Base-by-base conservation (phyloP, 2,329 filamentous ascomycete genomes). In the Neocatenulostroma microsporum region DNA sequence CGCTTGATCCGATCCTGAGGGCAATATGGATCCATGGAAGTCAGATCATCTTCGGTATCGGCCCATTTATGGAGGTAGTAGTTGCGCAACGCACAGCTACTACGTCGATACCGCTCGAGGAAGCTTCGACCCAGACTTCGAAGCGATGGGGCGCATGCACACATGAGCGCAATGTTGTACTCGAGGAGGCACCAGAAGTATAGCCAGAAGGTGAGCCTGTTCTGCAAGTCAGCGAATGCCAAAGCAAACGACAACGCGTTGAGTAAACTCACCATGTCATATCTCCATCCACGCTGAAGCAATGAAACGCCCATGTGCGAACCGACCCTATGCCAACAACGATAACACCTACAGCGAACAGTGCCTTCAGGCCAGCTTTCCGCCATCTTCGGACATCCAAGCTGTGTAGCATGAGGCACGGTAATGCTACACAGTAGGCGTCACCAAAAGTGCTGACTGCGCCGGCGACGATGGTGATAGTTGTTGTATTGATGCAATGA, bases 331-430 rank as follows among this genome's bases (percentile, higher is more conserved):
- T 50, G 12, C 41, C 55, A 2, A 57, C 44, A 3, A 57, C 57
- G 5, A 53, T 25, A 3, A 52, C 28, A 2, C 47, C 48, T 6
- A 54, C 32, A 8, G 30, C 48, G 33, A 53, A 54, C 25, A 43
- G 33, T 33, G 30, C 19, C 25, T 43, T 43, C 34, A 36, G 20
- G 5, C 5, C 14, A 5, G 18, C 17, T 17, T 29, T 36, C 26
- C 30, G 34, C 19, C 24, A 5, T 11, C 18, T 9, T 7, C 61
- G 54, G 26, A 68, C 61, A 26, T 65, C 58, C 12, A 30, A 21
- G 3, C 21, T 15, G 8, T 68, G 52, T 14, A 68, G 54, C 10
- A 64, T 53, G 4, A 64, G 43, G n/a, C n/a, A n/a, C 4, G 45
- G 45, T 3, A 47, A 27, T 13, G 41, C n/a, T 5, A 45, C 37